phyloP scores from a whole-genome alignment of 495 filamentous ascomycete genomes.

The Neurospora sp. region DNA sequence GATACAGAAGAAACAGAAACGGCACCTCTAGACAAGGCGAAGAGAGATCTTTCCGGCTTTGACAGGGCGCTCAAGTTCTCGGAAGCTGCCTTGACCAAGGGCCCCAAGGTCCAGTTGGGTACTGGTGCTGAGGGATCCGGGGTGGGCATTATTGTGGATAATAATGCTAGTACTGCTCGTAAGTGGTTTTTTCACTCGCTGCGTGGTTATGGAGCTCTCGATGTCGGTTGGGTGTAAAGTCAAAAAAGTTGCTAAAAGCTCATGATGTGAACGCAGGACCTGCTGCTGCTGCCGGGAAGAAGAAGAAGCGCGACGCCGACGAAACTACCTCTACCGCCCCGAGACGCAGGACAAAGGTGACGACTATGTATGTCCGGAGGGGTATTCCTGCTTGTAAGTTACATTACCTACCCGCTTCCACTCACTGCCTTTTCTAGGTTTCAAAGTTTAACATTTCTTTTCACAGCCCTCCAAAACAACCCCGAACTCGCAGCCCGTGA shows the following conservation, averaged over 20 bases:
- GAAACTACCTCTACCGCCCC: conserved; percentile 18
- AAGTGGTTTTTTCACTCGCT: background rate
- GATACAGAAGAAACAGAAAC: background rate
- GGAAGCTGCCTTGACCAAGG: conserved; percentile 36
- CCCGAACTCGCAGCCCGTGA: conserved; percentile 18
- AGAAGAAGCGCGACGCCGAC: conserved; percentile 18
- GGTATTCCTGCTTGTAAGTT: conserved; percentile 34
- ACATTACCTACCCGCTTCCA: background rate
- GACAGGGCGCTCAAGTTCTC: conserved; percentile 39
- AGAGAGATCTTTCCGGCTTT: conserved; percentile 38
- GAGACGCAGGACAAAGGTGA: conserved; percentile 33
- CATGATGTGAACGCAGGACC: background rate
- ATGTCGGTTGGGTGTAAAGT: too few relatives aligned
- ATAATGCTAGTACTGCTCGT: conserved; percentile 22
- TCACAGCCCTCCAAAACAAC: conserved; percentile 26
- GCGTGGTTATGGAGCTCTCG: too few relatives aligned
- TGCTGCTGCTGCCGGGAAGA: conserved; percentile 1
- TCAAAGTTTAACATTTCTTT: conserved; percentile 2
- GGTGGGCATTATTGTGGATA: conserved; percentile 40
- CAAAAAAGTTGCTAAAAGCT: too few relatives aligned
- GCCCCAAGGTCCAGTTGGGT: conserved; percentile 36
- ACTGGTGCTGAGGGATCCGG: conserved; percentile 38
- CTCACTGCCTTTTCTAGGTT: conserved; percentile 5
- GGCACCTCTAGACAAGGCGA: conserved; percentile 8
- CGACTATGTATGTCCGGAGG: conserved; percentile 39